Percentiles rank a stretch among this genome's conserved stretches.
These are phyloP conservation scores for Acidomyces sp. DNA, from an alignment of 495 filamentous ascomycete species.

Conservation along the genomic window DNA sequence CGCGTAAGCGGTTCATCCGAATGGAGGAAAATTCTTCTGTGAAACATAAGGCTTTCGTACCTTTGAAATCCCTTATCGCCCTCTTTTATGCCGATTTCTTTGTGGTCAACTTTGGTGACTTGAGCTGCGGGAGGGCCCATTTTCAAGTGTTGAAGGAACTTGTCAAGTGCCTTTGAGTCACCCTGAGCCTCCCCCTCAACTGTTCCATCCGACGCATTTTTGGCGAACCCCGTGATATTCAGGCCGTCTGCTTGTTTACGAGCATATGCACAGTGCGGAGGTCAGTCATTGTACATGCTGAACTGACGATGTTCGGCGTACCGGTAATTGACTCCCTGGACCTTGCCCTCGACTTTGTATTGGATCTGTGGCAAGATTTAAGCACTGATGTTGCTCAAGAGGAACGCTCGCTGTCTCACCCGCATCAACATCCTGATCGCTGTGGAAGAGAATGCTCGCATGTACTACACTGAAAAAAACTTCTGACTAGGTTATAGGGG, in stretches of 20 bases:
- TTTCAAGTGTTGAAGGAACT: slow-evolving; percentile 63
- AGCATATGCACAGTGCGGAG: too few species aligned
- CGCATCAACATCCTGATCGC: slow-evolving; percentile 19
- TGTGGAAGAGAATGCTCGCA: slow-evolving; percentile 15
- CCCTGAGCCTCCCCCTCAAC: slow-evolving; percentile 90
- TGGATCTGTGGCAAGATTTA: slow-evolving; percentile 20
- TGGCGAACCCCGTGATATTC: slow-evolving; percentile 63
- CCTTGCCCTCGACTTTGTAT: slow-evolving; percentile 28
- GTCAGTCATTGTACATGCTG: too few species aligned
- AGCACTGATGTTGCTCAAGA: not conserved
- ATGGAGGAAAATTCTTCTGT: too few species aligned
- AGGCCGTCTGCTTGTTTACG: slow-evolving; percentile 51
- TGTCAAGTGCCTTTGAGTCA: slow-evolving; percentile 44
- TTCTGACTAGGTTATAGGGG: too few species aligned
- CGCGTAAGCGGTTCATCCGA: too few species aligned
- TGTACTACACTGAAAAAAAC: too few species aligned
- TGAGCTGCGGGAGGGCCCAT: slow-evolving; percentile 54
- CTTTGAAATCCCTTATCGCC: slow-evolving; percentile 48
- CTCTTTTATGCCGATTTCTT: slow-evolving; percentile 45
- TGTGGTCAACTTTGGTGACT: slow-evolving; percentile 60
- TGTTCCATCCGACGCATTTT: slow-evolving; percentile 60
- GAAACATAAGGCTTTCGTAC: slow-evolving; percentile 2
- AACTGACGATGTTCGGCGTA: too few species aligned
- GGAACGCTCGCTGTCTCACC: slow-evolving; percentile 4
- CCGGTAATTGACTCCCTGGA: slow-evolving; percentile 56